Evolutionary conservation across 202 grass and related monocot species (phyloP).

Genomic region (Hordeum pubiflorum): DNA sequence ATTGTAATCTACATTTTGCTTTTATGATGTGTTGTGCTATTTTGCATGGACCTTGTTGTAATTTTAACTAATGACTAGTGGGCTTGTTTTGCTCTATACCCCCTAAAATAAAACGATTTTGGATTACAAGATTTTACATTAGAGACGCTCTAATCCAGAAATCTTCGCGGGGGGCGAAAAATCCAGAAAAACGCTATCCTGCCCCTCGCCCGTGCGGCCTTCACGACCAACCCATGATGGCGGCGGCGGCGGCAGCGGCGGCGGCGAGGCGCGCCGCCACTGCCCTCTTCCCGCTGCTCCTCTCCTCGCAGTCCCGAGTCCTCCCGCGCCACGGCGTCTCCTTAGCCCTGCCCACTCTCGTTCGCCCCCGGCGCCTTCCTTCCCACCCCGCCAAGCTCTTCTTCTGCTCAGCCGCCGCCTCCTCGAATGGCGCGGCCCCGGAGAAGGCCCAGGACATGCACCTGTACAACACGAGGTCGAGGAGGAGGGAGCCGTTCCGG

Average conservation of each 20-base stretch:
- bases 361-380: slow-evolving; percentile 10
- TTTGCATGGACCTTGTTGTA: no score
- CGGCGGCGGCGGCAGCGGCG: slow-evolving; percentile 26
- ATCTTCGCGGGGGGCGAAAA: no score
- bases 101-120: no score
- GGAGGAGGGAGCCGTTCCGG: slow-evolving; percentile 57
- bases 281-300: slow-evolving; percentile 27
- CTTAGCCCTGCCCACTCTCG: not conserved
- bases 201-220: not conserved
- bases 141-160: no score
- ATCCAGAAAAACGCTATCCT: slow-evolving; percentile 11
- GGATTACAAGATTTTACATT: no score
- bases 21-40: no score
- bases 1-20: no score
- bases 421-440: slow-evolving; percentile 13
- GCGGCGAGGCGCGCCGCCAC: slow-evolving; percentile 37
- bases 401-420: slow-evolving; percentile 5
- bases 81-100: no score
- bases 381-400: slow-evolving; percentile 11
- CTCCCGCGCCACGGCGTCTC: not conserved
- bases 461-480: slow-evolving; percentile 73
- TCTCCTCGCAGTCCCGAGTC: not conserved
- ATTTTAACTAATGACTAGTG: no score
- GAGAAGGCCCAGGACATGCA: slow-evolving; percentile 35
- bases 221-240: not conserved